phyloP scores from a whole-genome alignment of 768 basidiomycete genomes.

The Tricholoma hemisulphureum region DNA sequence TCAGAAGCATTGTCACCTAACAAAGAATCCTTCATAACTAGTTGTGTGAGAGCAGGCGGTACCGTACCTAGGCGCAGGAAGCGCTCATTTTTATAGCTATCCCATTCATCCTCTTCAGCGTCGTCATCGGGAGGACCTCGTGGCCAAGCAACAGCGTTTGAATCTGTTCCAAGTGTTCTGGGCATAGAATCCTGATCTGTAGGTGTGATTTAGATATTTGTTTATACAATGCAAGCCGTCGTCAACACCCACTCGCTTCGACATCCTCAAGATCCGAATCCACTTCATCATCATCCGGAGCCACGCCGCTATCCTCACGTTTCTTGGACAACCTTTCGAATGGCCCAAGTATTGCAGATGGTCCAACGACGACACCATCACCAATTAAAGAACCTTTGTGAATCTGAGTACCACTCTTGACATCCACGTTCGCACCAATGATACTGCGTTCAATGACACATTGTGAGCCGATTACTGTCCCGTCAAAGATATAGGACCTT shows the following conservation, averaged over 20 bases:
- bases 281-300: constrained; percentile 35
- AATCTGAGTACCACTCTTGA: constrained; percentile 68
- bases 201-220: constrained; percentile 2
- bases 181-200: constrained; percentile 50
- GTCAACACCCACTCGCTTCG: constrained; percentile 53
- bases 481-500: constrained; percentile 83
- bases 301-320: constrained; percentile 35
- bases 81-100: constrained; percentile 60
- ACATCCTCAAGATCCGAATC: constrained; percentile 69
- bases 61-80: constrained; percentile 71
- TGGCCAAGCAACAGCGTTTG: constrained; percentile 85
- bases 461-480: constrained; percentile 65
- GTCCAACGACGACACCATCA: constrained; percentile 77
- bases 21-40: not conserved
- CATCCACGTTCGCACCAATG: constrained; percentile 70
- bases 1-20: constrained; percentile 65
- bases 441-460: constrained; percentile 78
- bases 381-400: constrained; percentile 78
- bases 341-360: constrained; percentile 59
- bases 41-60: not conserved
- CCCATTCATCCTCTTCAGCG: constrained; percentile 61
- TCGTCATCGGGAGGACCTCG: constrained; percentile 61
- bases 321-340: constrained; percentile 74
- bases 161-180: constrained; percentile 59
- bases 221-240: not conserved